Evolutionary conservation across 2,329 filamentous ascomycete genomes (phyloP).

Genomic region (Xylariaceae sp.): DNA sequence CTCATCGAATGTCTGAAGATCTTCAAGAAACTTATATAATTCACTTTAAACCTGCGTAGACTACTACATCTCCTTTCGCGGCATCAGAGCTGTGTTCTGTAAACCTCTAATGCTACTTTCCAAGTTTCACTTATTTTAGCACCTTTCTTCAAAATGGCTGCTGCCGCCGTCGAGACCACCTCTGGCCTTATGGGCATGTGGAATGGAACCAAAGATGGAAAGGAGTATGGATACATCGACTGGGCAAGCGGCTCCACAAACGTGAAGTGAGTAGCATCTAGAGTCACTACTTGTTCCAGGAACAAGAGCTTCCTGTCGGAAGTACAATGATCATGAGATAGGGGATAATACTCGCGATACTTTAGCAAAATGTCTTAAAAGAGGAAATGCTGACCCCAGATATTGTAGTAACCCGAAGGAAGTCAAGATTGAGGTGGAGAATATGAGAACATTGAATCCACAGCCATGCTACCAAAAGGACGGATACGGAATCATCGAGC

Average conservation of each 20-base stretch:
- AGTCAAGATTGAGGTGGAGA: constrained; percentile 31
- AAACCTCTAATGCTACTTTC: background rate
- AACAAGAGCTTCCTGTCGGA: no score
- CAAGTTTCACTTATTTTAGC: constrained; percentile 1
- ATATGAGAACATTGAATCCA: constrained; percentile 30
- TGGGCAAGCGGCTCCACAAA: constrained; percentile 32
- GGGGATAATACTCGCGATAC: no score
- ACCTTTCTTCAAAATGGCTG: constrained; percentile 25
- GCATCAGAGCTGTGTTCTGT: constrained; percentile 7
- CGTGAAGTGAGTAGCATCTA: constrained; percentile 14
- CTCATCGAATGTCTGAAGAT: background rate
- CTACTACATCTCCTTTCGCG: background rate
- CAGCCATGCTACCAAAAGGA: constrained; percentile 27
- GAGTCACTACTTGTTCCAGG: no score
- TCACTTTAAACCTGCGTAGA: background rate
- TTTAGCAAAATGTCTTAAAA: no score
- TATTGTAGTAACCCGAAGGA: constrained; percentile 21
- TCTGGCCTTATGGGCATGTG: constrained; percentile 35
- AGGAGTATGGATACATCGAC: constrained; percentile 30
- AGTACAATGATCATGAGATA: no score
- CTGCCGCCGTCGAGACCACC: constrained; percentile 29
- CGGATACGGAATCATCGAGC: constrained; percentile 34
- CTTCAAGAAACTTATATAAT: constrained; percentile 19
- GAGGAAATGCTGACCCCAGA: no score
- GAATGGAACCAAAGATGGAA: constrained; percentile 33